Evolutionary conservation across 1,139 yeast genomes (phyloP), one percentile per base, ranked within the genome.

Genomic region (Keqinozyma sinolaborantium): DNA sequence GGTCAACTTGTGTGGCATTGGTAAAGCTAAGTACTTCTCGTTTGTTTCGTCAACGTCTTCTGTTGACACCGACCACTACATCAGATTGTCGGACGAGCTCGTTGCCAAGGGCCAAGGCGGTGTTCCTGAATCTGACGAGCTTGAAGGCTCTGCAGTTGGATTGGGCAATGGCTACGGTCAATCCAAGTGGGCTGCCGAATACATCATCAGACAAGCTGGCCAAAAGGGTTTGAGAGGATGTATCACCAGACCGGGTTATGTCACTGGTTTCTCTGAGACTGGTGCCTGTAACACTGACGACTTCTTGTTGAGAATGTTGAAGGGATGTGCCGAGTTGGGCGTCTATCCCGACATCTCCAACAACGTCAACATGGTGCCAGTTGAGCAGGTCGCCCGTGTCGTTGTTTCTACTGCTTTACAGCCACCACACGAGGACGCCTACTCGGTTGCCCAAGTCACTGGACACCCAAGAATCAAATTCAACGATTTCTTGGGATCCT

Each of bases 221-320:
- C 72, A 71, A 34, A 68, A 81, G 38, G 98, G 98, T 4, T 73
- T 94, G 43, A 70, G 79, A 42, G 98, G 98, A 21, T 77, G 92
- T 38, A 83, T 92, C 44, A 78, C 92, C 23, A 78, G 99, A 58
- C 97, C 99, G 2, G 98, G 99, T 27, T 92, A 92, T 52, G 92
- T 92, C 29, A 83, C 95, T 40, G 98, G 98, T 34, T 86, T 79
- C 45, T 73, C 92, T 26, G 47, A 58, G 27, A 83, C 87, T 25
- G 98, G 99, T 45, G 75, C 95, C 11, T 79, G 95, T 33, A 92
- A 92, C 60, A 87, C 97, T 4, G 99, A 92, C 59, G 99, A 92
- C 60, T 92, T 92, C 80, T 67, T 92, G 48, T 69, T 92, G 44
- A 77, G 98, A 61, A 83, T 90, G 85, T 69, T 92, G 63, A 92